Evolutionary conservation across 257 asterid species (phyloP).

Genomic region (Petrea volubilis): DNA sequence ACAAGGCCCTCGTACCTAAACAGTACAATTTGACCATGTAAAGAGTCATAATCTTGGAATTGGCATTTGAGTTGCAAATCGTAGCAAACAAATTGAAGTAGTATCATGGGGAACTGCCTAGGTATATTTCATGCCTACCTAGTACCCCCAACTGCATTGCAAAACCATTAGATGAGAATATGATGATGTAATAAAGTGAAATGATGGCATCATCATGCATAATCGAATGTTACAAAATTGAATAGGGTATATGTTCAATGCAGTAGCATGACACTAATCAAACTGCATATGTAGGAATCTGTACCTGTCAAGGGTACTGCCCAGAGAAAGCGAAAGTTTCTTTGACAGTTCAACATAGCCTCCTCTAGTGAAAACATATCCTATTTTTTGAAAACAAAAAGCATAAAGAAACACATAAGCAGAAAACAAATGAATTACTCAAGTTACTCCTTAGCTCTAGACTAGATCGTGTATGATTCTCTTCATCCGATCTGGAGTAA

Average conservation of each 20-base stretch:
- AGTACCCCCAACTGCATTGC: no score
- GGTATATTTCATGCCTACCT: no score
- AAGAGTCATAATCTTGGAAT: conserved; percentile 1
- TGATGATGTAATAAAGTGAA: no score
- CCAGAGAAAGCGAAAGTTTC: conserved; percentile 83
- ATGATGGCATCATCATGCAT: no score
- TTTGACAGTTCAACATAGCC: conserved; percentile 80
- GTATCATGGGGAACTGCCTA: no score
- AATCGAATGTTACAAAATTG: no score
- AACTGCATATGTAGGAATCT: not conserved
- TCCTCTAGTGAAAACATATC: conserved; percentile 90
- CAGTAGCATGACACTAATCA: no score
- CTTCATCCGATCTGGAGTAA: not conserved
- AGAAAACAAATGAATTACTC: not conserved
- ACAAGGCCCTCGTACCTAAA: conserved; percentile 90
- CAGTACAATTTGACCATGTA: conserved; percentile 2
- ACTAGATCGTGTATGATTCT: not conserved
- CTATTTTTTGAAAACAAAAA: conserved; percentile 35
- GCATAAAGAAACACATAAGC: not conserved
- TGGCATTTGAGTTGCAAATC: not conserved
- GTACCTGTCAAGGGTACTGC: conserved; percentile 93
- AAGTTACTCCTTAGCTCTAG: conserved; percentile 4
- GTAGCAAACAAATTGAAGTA: not conserved
- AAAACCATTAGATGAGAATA: no score
- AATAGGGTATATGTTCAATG: no score